A percentile compares a stretch with the other conserved stretches of the same genome.
These are phyloP conservation scores for Beauveria asiatica DNA, from an alignment of 2,329 filamentous ascomycete species.

Conservation along the genomic window DNA sequence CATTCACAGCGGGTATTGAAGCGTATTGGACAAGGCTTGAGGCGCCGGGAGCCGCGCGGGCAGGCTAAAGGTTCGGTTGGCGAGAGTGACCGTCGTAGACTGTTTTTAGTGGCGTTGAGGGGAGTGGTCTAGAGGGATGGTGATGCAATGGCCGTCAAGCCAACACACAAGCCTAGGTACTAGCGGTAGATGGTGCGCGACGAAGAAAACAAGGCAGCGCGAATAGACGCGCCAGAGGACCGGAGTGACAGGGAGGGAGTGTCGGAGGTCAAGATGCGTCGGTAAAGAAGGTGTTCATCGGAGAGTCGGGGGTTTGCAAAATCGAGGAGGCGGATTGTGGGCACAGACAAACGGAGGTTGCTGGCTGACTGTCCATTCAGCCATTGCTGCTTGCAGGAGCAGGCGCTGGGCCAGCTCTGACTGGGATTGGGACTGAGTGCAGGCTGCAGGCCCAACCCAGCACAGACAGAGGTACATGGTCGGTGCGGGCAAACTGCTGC, in stretches of 20 bases:
- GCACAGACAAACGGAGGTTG: constrained; percentile 2
- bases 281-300: not conserved
- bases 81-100: not conserved
- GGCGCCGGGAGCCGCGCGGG: not conserved
- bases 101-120: not conserved
- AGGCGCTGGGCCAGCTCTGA: not conserved
- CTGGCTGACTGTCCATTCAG: not conserved
- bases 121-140: not conserved
- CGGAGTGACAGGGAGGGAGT: not conserved
- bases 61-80: not conserved
- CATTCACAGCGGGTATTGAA: not conserved
- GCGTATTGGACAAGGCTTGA: not conserved
- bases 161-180: not conserved
- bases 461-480: not conserved
- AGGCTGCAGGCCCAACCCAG: not conserved
- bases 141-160: not conserved
- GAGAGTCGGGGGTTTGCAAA: constrained; percentile 7
- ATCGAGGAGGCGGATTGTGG: constrained; percentile 6
- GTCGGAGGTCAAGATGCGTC: not conserved
- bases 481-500: not conserved
- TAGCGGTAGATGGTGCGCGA: not conserved
- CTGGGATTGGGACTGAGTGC: not conserved
- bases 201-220: not conserved
- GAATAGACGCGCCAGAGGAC: not conserved
- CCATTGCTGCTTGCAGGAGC: not conserved